Base-by-base conservation (phyloP, 1,139 yeast genomes). In the Scheffersomyces illinoinensis region DNA sequence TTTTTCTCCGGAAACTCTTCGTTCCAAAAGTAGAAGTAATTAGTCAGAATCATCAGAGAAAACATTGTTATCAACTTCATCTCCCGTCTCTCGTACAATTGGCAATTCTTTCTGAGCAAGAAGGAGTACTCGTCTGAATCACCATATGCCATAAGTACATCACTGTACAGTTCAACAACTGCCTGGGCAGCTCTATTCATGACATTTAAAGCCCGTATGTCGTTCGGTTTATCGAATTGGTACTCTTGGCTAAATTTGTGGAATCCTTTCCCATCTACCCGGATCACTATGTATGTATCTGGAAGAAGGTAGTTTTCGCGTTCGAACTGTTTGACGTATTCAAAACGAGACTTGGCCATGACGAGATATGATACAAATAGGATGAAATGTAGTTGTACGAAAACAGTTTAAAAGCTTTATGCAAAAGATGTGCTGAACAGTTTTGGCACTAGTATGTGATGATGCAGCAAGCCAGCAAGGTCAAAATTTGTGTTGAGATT, bases 121-220 rank as follows among this genome's bases (percentile, higher is more conserved):
- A 93, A 93, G 23, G 96, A 90, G 71, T 90, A 95, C 75, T 95
- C 99, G 72, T 95, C 99, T 47, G 96, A 89, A 68, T 95, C 98
- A 0, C 99, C 99, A 70, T 90, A 95, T 0, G 97, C 97, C 72
- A 93, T 64, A 23, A 88, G 69, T 1, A 92, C 83, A 64, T 96
- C 99, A 10, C 91, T 86, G 24, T 90, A 81, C 53, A 79, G 78
- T 49, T 79, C 75, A 81, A 91, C 83, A 8, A 93, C 83, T 54
- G 84, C 82, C 60, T 70, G 66, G 0, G 99, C 99, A 2, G 97
- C 88, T 3, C 81, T 78, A 73, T 93, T 95, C 93, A 96, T 93
- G 59, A 93, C 84, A 12, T 79, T 75, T 54, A 95, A 74, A 0
- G 98, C 98, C 47, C 85, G 72, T 43, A 74, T 63, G 74, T 95